Conservation (phyloP, 192 early-diverging fungal genomes). For the Coemansia asiatica region DNA sequence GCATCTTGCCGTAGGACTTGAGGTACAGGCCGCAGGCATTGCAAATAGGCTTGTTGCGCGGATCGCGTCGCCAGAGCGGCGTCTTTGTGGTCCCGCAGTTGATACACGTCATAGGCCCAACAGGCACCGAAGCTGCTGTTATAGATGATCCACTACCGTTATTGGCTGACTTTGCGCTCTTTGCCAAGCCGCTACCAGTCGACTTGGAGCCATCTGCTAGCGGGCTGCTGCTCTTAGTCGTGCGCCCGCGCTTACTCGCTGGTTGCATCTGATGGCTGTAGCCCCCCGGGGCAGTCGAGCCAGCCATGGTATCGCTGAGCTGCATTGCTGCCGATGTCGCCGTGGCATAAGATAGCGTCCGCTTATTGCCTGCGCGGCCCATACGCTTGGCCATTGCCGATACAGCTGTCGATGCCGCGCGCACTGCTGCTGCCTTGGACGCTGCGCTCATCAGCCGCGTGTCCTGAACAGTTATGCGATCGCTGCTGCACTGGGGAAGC, state of each 20-base stretch:
- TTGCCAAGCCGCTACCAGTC: background rate
- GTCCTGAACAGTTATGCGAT: slow-evolving; percentile 33
- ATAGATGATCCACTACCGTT: background rate
- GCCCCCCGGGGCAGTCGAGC: background rate
- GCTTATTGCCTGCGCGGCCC: slow-evolving; percentile 28
- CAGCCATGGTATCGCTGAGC: background rate
- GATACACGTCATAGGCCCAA: slow-evolving; percentile 59
- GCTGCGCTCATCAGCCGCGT: slow-evolving; percentile 47
- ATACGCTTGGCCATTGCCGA: slow-evolving; percentile 31
- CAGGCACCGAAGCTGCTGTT: slow-evolving; percentile 5
- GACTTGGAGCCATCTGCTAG: background rate
- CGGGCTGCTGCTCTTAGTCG: slow-evolving; percentile 8
- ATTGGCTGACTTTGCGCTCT: background rate
- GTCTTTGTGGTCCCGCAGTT: slow-evolving; percentile 80
- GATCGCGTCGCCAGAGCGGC: slow-evolving; percentile 78
- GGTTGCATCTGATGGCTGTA: slow-evolving; percentile 6
- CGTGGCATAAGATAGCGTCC: slow-evolving; percentile 12
- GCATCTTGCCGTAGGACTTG: slow-evolving; percentile 54
- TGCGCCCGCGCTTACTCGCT: slow-evolving; percentile 20
- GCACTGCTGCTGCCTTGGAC: slow-evolving; percentile 43
- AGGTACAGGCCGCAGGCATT: slow-evolving; percentile 72
- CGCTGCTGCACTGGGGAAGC: slow-evolving; percentile 31
- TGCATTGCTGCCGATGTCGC: background rate
- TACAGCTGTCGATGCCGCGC: slow-evolving; percentile 34
- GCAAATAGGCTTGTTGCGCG: slow-evolving; percentile 72